phyloP scores from a whole-genome alignment of 306 rosid genomes.

The Prunus kanzakura region DNA sequence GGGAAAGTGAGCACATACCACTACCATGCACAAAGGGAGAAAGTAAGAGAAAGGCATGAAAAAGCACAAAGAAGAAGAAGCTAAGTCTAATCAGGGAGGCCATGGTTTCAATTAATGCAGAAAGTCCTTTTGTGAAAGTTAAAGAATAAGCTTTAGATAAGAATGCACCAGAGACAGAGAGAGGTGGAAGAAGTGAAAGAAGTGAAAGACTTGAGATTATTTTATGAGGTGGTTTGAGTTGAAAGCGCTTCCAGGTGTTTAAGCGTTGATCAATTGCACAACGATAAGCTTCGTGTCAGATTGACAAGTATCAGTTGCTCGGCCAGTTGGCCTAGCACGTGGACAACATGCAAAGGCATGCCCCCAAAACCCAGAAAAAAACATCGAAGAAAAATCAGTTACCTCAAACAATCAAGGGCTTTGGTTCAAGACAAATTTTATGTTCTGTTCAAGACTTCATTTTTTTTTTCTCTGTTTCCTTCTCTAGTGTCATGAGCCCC shows the following conservation, averaged over 20 bases:
- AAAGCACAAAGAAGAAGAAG: constrained; percentile 16
- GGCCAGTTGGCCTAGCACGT: constrained; percentile 36
- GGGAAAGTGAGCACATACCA: constrained; percentile 14
- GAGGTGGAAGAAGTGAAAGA: not conserved
- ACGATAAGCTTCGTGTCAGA: constrained; percentile 2
- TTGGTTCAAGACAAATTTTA: not conserved
- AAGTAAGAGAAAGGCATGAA: constrained; percentile 21
- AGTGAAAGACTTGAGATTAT: not conserved
- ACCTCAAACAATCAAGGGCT: too few species aligned
- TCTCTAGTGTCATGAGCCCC: not conserved
- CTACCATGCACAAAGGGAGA: constrained; percentile 18
- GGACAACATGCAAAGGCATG: constrained; percentile 50
- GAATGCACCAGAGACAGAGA: not conserved
- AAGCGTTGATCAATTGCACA: not conserved
- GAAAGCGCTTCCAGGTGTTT: constrained; percentile 22
- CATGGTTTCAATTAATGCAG: constrained; percentile 8
- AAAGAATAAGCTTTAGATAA: not conserved
- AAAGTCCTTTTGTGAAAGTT: not conserved
- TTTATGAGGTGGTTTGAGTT: not conserved
- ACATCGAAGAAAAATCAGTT: too few species aligned
- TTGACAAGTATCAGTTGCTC: constrained; percentile 31
- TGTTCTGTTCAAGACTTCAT: not conserved
- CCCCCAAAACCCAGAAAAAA: not conserved
- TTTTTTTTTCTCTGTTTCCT: not conserved
- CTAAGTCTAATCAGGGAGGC: constrained; percentile 21